Evolutionary conservation across 2,329 filamentous ascomycete genomes (phyloP), one percentile per base, ranked within the genome.

Genomic region (Diplodia sapinea): DNA sequence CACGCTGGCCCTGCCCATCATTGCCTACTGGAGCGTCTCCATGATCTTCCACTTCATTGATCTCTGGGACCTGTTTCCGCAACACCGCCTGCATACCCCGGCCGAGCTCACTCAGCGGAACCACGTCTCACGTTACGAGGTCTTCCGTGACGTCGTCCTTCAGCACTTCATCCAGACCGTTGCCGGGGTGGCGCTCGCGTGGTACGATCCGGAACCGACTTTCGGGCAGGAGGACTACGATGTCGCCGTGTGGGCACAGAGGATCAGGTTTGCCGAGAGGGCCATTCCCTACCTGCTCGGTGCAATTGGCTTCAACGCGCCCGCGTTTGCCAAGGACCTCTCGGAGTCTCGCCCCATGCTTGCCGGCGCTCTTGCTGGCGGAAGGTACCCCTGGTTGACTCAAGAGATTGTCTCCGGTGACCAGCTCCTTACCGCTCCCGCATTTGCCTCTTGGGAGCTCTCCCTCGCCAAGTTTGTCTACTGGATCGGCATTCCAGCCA

Each of bases 71-170:
- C 82, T 94, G 47, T 96, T 94, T 78, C 90, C 94, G 20, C 88
- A 96, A 74, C 97, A 98, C 81, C 91, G 95, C 70, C 85, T 99
- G 51, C 95, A 99, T 81, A 98, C 95, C 0, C 95, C 95, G 15
- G 93, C 93, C 64, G 94, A 98, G 80, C 91, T 98, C 70, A 78
- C 89, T 43, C 92, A 92, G 79, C 88, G 94, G 73, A 97, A 97
- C 80, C 92, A 92, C 75, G 94, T 93, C 65, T 87, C 91, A 56
- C 88, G 93, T 70, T 92, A 87, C 81, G 90, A 97, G 74, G 93
- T 97, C 3, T 88, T 94, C 70, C 89, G 92, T 78, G 94, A 98
- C 83, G 94, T 98, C 72, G 82, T 98, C 66, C 77, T 98, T 68
- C 94, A 99, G 81, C 95, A 99, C 77, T 78, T 94, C 69, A 91